Evolutionary conservation across 1,139 yeast genomes (phyloP), one percentile per base, ranked within the genome.

Genomic region (Scheffersomyces lignicola): DNA sequence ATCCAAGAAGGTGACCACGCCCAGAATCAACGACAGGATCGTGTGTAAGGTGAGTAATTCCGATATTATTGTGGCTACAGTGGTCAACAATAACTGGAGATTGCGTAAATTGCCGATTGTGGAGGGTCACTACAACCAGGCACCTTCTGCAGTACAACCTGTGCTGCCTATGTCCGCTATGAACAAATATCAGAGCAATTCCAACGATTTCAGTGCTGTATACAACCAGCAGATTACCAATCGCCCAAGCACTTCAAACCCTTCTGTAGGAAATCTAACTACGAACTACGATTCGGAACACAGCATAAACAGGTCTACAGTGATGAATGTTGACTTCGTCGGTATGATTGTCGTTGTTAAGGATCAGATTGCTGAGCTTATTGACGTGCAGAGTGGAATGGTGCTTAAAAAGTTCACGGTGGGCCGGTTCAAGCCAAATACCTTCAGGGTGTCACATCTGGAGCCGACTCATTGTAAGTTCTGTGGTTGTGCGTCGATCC

Each of bases 401-500:
- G 37, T 68, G 62, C 42, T 75, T 69, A 53, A 77, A 65, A 52
- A 72, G 56, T 52, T 78, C 72, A 57, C 69, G 29, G 73, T 87
- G 32, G 87, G 84, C 1, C 74, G 76, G 32, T 82, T 80, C 61
- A 79, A 78, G 47, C 76, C 78, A 2, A 73, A 73, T 2, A 57
- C 83, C 0, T 71, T 87, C 41, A 66, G 72, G 39, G 92, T 83
- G 0, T 79, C 87, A 40, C 95, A 87, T 54, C 82, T 83, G 33
- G 88, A 81, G 47, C 95, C 95, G 3, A 81, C 88, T 0, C 95
- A 88, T 61, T 88, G 96, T 59, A 73, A 84, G 39, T 88, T 88
- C 56, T 88, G 96, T 65, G 96, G 96, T 1, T 83, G 95, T 63
- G 90, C 86, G 0, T 83, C 95, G 0, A 74, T 87, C 25, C 75